phyloP scores from a whole-genome alignment of 306 rosid species.

The Vigna radiata region DNA sequence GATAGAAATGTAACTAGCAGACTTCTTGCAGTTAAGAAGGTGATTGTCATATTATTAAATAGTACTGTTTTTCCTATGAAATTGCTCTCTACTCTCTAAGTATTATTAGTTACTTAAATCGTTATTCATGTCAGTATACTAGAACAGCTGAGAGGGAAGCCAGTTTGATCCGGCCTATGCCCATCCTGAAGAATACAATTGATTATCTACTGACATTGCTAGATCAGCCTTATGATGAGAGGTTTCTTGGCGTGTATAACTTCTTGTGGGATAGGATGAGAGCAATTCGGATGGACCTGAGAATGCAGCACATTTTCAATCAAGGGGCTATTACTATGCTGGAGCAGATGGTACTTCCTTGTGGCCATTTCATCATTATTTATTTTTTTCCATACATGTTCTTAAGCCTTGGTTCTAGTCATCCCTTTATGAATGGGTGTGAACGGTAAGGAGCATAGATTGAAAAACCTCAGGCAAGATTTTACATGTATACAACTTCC shows the following conservation, averaged over 20 bases:
- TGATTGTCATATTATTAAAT: slow-evolving; percentile 45
- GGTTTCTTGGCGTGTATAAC: slow-evolving; percentile 82
- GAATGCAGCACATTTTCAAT: slow-evolving; percentile 98
- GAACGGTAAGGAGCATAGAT: slow-evolving; percentile 31
- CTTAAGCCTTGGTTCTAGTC: slow-evolving; percentile 31
- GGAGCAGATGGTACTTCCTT: slow-evolving; percentile 89
- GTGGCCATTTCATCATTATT: slow-evolving; percentile 25
- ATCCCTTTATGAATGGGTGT: slow-evolving; percentile 16
- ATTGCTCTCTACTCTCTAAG: slow-evolving; percentile 14
- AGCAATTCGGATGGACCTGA: slow-evolving; percentile 94
- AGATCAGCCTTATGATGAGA: slow-evolving; percentile 79
- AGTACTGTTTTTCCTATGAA: slow-evolving; percentile 9
- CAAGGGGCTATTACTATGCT: slow-evolving; percentile 82
- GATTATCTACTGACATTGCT: slow-evolving; percentile 81
- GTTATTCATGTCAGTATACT: slow-evolving; percentile 66
- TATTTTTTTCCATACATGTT: slow-evolving; percentile 36
- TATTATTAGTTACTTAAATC: slow-evolving; percentile 34
- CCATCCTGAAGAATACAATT: slow-evolving; percentile 76
- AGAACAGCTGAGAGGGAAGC: slow-evolving; percentile 99
- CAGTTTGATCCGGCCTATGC: slow-evolving; percentile 91
- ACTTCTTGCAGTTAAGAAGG: slow-evolving; percentile 95
- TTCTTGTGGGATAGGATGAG: slow-evolving; percentile 99
- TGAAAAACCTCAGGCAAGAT: slow-evolving; percentile 6
- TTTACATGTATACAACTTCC: slow-evolving; percentile 31
- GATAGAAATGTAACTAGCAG: slow-evolving; percentile 91